Evolutionary conservation across 441 rosid species (phyloP).

Genomic region (Populus hybrid): DNA sequence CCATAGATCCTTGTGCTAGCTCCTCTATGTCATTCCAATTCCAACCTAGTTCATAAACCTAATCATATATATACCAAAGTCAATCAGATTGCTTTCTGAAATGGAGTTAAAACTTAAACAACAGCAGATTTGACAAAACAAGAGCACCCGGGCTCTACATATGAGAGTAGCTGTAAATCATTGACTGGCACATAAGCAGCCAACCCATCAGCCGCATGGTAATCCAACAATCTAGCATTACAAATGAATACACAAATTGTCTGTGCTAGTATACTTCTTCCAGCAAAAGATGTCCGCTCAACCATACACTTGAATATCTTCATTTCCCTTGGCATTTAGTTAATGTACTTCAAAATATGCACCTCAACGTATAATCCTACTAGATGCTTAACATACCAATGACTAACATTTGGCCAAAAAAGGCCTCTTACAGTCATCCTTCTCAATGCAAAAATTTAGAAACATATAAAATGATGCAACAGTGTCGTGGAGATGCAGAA

Average conservation of each 20-base stretch:
- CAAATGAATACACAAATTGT: background rate
- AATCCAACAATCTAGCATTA: background rate
- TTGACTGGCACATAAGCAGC: background rate
- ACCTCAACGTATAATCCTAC: background rate
- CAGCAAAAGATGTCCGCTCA: background rate
- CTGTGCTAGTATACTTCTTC: background rate
- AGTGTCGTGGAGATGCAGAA: background rate
- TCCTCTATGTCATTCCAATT: conserved; percentile 74
- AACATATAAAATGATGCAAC: background rate
- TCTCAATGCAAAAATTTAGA: background rate
- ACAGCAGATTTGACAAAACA: background rate
- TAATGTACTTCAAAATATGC: background rate
- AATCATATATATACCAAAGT: conserved; percentile 15
- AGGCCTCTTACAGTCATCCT: background rate
- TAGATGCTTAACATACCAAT: background rate
- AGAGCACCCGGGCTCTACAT: background rate
- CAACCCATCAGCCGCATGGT: background rate
- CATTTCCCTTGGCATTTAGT: background rate
- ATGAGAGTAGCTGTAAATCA: background rate
- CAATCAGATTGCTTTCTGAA: conserved; percentile 2
- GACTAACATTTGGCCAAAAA: background rate
- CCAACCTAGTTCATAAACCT: conserved; percentile 97
- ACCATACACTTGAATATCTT: background rate
- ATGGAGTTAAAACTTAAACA: background rate
- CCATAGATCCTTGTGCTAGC: conserved; percentile 85